Evolutionary conservation across 176 grass and related monocot genomes (phyloP).

Genomic region (Aechmea fasciata): DNA sequence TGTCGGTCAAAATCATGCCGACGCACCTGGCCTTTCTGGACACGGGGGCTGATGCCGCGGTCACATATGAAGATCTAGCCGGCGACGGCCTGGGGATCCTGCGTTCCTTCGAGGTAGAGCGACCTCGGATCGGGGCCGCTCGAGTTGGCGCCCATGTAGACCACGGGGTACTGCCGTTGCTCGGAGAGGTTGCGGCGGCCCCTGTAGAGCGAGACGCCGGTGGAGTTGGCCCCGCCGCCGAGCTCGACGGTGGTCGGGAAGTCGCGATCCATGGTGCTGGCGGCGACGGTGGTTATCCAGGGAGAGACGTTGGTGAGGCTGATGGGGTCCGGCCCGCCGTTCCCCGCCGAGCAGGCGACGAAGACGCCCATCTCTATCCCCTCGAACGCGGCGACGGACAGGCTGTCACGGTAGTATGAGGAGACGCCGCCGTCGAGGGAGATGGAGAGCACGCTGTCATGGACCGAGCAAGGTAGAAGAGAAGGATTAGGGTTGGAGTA

Average conservation of each 20-base stretch:
- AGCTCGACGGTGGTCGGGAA: constrained; percentile 66
- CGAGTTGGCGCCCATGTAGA: constrained; percentile 59
- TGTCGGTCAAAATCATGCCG: constrained; percentile 83
- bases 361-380: constrained; percentile 98
- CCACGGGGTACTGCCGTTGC: constrained; percentile 45
- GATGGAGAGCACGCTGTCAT: constrained; percentile 95
- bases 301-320: constrained; percentile 90
- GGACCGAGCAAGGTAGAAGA: too few species aligned
- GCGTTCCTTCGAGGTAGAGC: constrained; percentile 71
- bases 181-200: constrained; percentile 34
- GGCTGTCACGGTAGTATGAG: constrained; percentile 66
- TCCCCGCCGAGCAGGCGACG: constrained; percentile 90
- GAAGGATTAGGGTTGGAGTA: too few species aligned
- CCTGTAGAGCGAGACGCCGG: constrained; percentile 85
- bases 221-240: constrained; percentile 60
- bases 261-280: constrained; percentile 93
- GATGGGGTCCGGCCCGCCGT: constrained; percentile 78
- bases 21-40: constrained; percentile 93
- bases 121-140: constrained; percentile 64
- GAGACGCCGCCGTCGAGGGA: constrained; percentile 89
- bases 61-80: constrained; percentile 93
- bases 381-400: constrained; percentile 76
- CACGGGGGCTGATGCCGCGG: constrained; percentile 77
- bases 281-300: constrained; percentile 90
- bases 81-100: constrained; percentile 40